phyloP scores from a whole-genome alignment of 2,329 filamentous ascomycete genomes.

The Pleurostoma richardsiae region DNA sequence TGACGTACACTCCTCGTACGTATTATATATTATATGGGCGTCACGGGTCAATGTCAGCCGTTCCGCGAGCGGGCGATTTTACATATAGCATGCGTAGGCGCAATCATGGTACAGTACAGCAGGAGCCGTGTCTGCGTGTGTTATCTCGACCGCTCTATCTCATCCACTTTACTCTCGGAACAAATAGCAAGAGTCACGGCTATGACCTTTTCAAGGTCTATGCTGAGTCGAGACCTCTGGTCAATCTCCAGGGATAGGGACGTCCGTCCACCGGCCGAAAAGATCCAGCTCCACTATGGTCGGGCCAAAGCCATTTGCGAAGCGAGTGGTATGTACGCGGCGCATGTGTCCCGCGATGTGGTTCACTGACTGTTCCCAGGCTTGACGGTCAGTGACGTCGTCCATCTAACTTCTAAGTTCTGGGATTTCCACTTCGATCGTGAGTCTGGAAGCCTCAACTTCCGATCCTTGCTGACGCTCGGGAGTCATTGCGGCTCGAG shows the following conservation, averaged over 20 bases:
- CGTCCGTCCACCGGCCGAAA: background rate
- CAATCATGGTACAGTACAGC: no score
- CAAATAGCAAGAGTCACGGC: background rate
- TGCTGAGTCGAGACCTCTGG: background rate
- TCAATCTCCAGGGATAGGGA: background rate
- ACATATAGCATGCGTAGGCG: no score
- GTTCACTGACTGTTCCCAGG: background rate
- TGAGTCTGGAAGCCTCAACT: constrained; percentile 7
- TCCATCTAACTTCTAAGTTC: constrained; percentile 14
- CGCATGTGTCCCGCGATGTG: background rate
- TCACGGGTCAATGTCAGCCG: no score
- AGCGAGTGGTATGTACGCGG: background rate
- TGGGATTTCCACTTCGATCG: constrained; percentile 16
- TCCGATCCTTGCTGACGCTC: background rate
- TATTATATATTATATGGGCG: no score
- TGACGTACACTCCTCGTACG: no score
- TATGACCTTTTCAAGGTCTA: background rate
- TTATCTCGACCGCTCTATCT: no score
- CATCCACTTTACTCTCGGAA: background rate
- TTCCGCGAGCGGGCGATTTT: no score
- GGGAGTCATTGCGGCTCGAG: constrained; percentile 7
- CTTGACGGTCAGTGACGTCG: constrained; percentile 14
- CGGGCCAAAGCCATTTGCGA: constrained; percentile 5
- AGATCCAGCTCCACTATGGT: constrained; percentile 8
- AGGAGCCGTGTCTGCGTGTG: no score